phyloP scores from a whole-genome alignment of 2,329 filamentous ascomycete species.

The Hypomyces rosellus region DNA sequence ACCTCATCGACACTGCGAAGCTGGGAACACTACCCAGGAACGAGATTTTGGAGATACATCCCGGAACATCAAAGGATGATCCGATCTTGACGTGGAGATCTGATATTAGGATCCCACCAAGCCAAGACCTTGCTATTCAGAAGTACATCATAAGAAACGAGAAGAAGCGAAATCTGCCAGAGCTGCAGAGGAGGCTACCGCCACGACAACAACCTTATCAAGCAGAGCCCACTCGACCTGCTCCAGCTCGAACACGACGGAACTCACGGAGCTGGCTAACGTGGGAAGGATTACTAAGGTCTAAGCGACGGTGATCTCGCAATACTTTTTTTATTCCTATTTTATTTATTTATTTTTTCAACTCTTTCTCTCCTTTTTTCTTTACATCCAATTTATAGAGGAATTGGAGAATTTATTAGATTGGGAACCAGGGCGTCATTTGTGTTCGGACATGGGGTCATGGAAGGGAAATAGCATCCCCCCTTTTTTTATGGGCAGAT shows the following conservation, averaged over 20 bases:
- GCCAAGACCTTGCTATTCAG: conserved; percentile 32
- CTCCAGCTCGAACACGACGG: conserved; percentile 6
- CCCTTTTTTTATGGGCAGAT: not conserved
- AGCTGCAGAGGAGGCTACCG: not conserved
- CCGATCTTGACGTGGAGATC: conserved; percentile 27
- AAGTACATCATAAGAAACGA: conserved; percentile 18
- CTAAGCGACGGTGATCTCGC: conserved; percentile 18
- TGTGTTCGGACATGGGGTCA: too few relatives aligned
- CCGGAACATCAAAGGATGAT: conserved; percentile 33
- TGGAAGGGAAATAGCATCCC: not conserved
- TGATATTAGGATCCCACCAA: conserved; percentile 29
- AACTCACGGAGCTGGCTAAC: conserved; percentile 13
- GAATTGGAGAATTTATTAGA: not conserved
- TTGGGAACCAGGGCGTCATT: not conserved
- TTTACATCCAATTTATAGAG: not conserved
- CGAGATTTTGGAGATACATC: conserved; percentile 34
- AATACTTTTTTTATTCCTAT: not conserved
- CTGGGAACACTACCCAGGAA: conserved; percentile 18
- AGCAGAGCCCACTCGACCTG: conserved; percentile 18
- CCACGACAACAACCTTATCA: conserved; percentile 13
- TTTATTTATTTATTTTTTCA: not conserved
- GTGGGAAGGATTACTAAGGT: conserved; percentile 19
- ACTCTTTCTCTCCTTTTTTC: not conserved
- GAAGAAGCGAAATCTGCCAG: not conserved
- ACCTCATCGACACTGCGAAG: conserved; percentile 27